Evolutionary conservation across 352 stramenopile genomes (phyloP), one percentile per base, ranked within the genome.

Genomic region (Bremia lactucae): DNA sequence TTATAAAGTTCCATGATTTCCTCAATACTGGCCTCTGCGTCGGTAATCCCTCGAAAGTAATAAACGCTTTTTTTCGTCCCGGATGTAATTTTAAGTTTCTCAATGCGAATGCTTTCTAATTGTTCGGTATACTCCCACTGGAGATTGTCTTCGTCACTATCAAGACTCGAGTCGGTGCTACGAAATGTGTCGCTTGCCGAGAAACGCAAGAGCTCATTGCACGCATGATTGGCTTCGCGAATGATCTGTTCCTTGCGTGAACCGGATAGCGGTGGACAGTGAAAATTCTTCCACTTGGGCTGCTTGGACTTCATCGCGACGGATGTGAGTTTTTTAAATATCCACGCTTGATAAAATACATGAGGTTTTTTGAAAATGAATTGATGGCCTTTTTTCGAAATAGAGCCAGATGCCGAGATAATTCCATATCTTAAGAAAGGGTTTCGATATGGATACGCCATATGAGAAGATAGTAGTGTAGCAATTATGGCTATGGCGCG

Each of bases 111-210:
- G 33, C 65, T 79, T 25, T 85, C 56, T 23, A 85, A 49, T 24
- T 86, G 66, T 33, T 89, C 73, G 2, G 69, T 66, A 42, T 74
- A 86, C 45, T 88, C 68, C 76, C 76, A 88, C 42, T 76, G 52
- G 20, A 88, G 63, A 3, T 62, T 62, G 39, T 69, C 55, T 25
- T 59, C 52, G 33, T 55, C 59, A 21, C 49, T 59, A 16, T 60
- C 39, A 3, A 59, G 24, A 19, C 43, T 54, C 7, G 43, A 61
- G 36, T 48, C 55, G 0, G 46, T 51, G 38, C 37, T 65, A 21
- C 25, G 53, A 35, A 79, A 74, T 7, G 76, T 54, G 33, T 89
- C 73, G 15, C 65, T 61, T 6, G 73, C 73, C 10, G 71, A 80
- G 59, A 85, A 89, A 4, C 68, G 63, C 35, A 89, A 55, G 35